Conservation (phyloP, 129 eudicot genomes). For the Pittosporum tobira region DNA sequence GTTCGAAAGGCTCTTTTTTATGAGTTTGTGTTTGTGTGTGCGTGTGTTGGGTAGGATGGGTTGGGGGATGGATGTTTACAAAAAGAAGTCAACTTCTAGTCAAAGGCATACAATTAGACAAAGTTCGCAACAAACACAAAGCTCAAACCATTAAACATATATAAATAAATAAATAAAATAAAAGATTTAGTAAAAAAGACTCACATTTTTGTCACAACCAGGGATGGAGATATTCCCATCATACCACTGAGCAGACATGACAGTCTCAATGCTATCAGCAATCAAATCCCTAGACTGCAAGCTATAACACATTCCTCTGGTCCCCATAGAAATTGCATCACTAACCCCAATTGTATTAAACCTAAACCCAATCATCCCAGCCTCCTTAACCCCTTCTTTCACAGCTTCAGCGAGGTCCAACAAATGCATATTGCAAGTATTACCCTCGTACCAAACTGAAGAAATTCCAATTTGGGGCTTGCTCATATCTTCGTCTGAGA, state of each 20-base stretch:
- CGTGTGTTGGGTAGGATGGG: no score
- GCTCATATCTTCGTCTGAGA: conserved; percentile 63
- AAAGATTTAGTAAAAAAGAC: conserved; percentile 8
- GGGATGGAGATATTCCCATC: conserved; percentile 96
- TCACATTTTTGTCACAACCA: conserved; percentile 95
- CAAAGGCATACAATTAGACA: no score
- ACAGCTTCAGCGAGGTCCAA: conserved; percentile 81
- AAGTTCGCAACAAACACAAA: not conserved
- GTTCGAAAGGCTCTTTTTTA: no score
- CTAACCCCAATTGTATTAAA: conserved; percentile 96
- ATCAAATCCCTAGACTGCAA: conserved; percentile 95
- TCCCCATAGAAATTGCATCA: conserved; percentile 99
- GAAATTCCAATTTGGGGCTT: conserved; percentile 93
- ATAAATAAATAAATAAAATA: not conserved
- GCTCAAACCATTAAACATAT: no score
- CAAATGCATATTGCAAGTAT: conserved; percentile 96
- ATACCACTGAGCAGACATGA: conserved; percentile 99
- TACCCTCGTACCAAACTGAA: conserved; percentile 99
- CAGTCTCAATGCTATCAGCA: conserved; percentile 99
- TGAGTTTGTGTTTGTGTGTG: no score
- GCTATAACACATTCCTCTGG: conserved; percentile 97
- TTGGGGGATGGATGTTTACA: no score
- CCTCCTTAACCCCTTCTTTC: conserved; percentile 70
- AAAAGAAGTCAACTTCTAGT: no score
- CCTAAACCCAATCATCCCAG: conserved; percentile 90